Conservation (phyloP, 2,329 filamentous ascomycete genomes). For the Claviceps citrina region DNA sequence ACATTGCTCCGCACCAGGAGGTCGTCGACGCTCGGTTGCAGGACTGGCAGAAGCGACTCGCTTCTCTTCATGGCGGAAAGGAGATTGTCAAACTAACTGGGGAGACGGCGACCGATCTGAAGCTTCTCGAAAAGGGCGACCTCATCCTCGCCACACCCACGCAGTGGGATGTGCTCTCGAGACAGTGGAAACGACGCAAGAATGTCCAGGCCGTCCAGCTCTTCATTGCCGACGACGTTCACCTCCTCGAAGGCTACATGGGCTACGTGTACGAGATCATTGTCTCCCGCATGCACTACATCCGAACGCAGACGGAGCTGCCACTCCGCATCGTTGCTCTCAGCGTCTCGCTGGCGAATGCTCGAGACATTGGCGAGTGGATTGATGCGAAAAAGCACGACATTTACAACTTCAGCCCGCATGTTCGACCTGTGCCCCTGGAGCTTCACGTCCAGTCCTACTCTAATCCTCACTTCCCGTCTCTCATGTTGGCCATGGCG, state of each 20-base stretch:
- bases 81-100: constrained; percentile 85
- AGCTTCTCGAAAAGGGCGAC: constrained; percentile 73
- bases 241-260: constrained; percentile 72
- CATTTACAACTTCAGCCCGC: constrained; percentile 95
- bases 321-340: constrained; percentile 77
- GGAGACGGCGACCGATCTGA: constrained; percentile 80
- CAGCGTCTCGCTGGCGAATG: constrained; percentile 83
- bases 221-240: constrained; percentile 89
- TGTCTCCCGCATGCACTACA: constrained; percentile 95
- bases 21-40: constrained; percentile 67
- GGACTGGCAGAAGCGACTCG: constrained; percentile 72
- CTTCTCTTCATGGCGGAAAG: constrained; percentile 63
- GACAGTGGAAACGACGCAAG: constrained; percentile 93
- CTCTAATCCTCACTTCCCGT: constrained; percentile 90
- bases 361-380: constrained; percentile 91
- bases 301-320: constrained; percentile 73
- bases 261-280: constrained; percentile 92
- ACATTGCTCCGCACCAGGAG: constrained; percentile 89
- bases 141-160: constrained; percentile 80
- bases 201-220: constrained; percentile 82
- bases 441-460: constrained; percentile 94
- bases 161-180: constrained; percentile 91
- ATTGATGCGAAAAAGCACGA: constrained; percentile 95
- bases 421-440: constrained; percentile 73
- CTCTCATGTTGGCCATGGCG: constrained; percentile 96